A percentile compares a stretch with the other conserved stretches of the same genome.
phyloP scores from a whole-genome alignment of 2,329 filamentous ascomycete genomes.

The Colletotrichum caudatum region DNA sequence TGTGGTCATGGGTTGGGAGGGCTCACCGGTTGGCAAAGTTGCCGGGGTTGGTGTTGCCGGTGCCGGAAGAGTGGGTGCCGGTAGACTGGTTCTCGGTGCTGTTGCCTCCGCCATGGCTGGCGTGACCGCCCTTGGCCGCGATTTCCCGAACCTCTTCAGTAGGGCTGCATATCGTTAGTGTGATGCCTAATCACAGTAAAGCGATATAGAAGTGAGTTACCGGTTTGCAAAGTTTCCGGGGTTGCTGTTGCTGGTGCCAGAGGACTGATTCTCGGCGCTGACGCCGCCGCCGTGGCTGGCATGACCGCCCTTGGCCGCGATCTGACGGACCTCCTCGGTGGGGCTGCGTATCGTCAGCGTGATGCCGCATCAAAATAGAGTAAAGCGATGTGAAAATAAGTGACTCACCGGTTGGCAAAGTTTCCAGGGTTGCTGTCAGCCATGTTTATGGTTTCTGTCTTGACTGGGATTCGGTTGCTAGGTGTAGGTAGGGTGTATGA shows the following conservation, averaged over 20 bases:
- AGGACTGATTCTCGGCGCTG: background rate
- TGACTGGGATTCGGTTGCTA: background rate
- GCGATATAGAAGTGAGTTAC: slow-evolving; percentile 49
- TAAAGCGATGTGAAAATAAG: slow-evolving; percentile 47
- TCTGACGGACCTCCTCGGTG: slow-evolving; percentile 43
- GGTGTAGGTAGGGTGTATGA: background rate
- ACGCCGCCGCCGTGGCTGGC: slow-evolving; percentile 51
- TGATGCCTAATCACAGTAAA: background rate
- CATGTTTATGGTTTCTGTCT: slow-evolving; percentile 47
- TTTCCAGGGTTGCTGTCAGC: slow-evolving; percentile 39
- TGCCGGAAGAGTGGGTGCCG: background rate
- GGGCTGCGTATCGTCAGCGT: background rate
- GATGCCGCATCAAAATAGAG: background rate
- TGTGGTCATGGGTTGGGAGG: background rate
- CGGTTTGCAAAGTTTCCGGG: slow-evolving; percentile 44
- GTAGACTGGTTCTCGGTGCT: background rate
- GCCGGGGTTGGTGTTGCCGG: slow-evolving; percentile 34
- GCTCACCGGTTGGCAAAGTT: slow-evolving; percentile 44
- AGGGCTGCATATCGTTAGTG: background rate
- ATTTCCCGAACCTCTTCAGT: slow-evolving; percentile 46
- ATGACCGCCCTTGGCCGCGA: slow-evolving; percentile 57
- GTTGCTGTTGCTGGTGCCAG: slow-evolving; percentile 19
- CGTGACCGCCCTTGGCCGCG: slow-evolving; percentile 56
- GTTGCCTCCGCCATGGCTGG: slow-evolving; percentile 51
- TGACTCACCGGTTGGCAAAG: slow-evolving; percentile 49